Percentiles rank a stretch among this genome's conserved stretches.
Conservation (phyloP, 2,329 filamentous ascomycete genomes). For the Verticillium dahliae region DNA sequence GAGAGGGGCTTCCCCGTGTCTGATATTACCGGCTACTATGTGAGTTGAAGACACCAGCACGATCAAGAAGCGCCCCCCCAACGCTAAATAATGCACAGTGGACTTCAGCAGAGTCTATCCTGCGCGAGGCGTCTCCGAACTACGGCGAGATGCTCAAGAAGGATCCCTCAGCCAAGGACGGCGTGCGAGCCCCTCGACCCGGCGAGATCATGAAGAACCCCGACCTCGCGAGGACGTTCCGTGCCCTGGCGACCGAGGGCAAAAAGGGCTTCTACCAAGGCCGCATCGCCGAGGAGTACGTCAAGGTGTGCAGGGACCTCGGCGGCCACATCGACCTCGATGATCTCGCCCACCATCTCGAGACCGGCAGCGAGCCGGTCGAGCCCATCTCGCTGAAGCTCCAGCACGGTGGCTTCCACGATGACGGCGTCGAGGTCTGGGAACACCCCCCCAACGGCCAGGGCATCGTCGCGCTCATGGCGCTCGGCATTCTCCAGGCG, state of each 20-base stretch:
- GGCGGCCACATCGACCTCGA: slow-evolving; percentile 75
- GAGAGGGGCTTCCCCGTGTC: slow-evolving; percentile 88
- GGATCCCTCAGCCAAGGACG: slow-evolving; percentile 60
- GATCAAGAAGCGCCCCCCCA: neutral
- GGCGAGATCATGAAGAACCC: slow-evolving; percentile 90
- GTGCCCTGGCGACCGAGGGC: slow-evolving; percentile 68
- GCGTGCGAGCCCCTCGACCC: slow-evolving; percentile 65
- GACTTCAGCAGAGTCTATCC: slow-evolving; percentile 53
- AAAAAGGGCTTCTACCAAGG: slow-evolving; percentile 91
- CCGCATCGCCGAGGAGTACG: slow-evolving; percentile 70
- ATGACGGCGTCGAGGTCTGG: slow-evolving; percentile 72
- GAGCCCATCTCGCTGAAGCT: slow-evolving; percentile 81
- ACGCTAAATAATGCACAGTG: slow-evolving; percentile 49
- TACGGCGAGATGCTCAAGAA: slow-evolving; percentile 80
- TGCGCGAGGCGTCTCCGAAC: slow-evolving; percentile 76
- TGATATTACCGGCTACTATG: slow-evolving; percentile 64
- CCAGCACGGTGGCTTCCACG: slow-evolving; percentile 29
- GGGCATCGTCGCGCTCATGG: slow-evolving; percentile 91
- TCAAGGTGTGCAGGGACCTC: slow-evolving; percentile 68
- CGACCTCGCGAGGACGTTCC: slow-evolving; percentile 73
- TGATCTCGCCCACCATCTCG: slow-evolving; percentile 72
- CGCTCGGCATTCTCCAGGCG: slow-evolving; percentile 83
- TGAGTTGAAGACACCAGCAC: slow-evolving; percentile 34
- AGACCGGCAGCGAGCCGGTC: slow-evolving; percentile 64
- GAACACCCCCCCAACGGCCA: slow-evolving; percentile 97